Percentiles rank a stretch among this genome's conserved stretches.
These are phyloP conservation scores for Nicotiana sylvestris DNA, from an alignment of 257 asterid species.

Conservation along the genomic window DNA sequence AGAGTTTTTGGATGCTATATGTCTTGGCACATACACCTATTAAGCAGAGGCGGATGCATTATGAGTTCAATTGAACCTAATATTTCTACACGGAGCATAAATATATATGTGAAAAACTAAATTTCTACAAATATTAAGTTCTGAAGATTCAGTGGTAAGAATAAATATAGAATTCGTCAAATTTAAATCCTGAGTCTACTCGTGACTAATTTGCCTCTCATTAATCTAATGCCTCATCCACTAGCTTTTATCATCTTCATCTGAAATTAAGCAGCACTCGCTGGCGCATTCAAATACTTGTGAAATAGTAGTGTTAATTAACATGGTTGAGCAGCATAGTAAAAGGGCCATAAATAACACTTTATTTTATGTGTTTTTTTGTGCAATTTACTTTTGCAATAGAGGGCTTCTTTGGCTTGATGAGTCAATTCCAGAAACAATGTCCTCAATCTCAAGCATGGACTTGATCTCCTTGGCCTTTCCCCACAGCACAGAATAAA, in stretches of 20 bases:
- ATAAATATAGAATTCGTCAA: neutral
- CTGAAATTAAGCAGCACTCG: neutral
- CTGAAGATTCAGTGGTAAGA: too few species aligned
- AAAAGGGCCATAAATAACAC: too few species aligned
- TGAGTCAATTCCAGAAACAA: neutral
- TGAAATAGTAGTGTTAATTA: neutral
- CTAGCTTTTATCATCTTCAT: neutral
- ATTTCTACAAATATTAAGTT: too few species aligned
- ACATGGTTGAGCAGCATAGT: too few species aligned
- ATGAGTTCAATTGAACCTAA: neutral
- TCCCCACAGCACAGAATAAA: conserved; percentile 32
- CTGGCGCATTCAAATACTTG: neutral
- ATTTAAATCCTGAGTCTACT: neutral
- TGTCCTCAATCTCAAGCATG: neutral
- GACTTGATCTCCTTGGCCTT: conserved; percentile 16
- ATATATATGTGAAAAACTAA: too few species aligned
- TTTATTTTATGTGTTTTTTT: neutral
- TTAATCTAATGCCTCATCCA: neutral
- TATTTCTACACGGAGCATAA: neutral
- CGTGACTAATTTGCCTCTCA: neutral
- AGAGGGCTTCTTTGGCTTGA: neutral
- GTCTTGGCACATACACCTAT: neutral
- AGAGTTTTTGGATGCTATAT: neutral
- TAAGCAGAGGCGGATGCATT: neutral
- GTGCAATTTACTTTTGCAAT: neutral